These are phyloP conservation scores for Mediolabrus comicus DNA, from an alignment of 108 stramenopile genomes.

Conservation along the genomic window DNA sequence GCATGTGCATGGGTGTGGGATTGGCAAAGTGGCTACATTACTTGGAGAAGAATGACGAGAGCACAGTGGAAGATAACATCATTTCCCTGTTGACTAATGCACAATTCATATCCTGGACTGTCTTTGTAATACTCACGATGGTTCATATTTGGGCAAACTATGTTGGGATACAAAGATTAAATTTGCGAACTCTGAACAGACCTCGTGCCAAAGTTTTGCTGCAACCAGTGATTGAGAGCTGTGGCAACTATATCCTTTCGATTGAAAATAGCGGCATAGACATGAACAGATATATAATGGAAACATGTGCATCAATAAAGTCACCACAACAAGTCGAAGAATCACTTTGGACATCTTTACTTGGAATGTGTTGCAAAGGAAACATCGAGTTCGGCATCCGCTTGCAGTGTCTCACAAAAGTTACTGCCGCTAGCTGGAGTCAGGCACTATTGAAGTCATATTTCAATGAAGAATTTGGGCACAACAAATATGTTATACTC, in stretches of 20 bases:
- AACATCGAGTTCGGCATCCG: conserved; percentile 35
- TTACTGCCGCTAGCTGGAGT: neutral
- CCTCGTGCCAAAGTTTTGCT: conserved; percentile 27
- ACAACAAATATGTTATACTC: conserved; percentile 17
- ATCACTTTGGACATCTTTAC: conserved; percentile 36
- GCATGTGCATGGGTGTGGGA: conserved; percentile 79
- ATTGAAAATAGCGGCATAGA: neutral
- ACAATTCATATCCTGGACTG: conserved; percentile 60
- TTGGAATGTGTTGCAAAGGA: conserved; percentile 18
- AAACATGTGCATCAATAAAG: neutral
- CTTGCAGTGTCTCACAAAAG: conserved; percentile 10
- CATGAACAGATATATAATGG: neutral
- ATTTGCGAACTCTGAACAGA: conserved; percentile 80
- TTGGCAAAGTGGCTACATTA: conserved; percentile 53
- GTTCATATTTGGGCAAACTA: conserved; percentile 95
- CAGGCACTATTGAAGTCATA: neutral
- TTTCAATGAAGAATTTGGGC: conserved; percentile 8
- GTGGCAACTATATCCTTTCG: conserved; percentile 13
- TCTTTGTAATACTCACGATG: conserved; percentile 78
- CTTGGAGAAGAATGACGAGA: conserved; percentile 36
- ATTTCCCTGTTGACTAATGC: conserved; percentile 9
- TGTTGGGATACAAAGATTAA: conserved; percentile 74
- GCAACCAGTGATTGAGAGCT: conserved; percentile 22
- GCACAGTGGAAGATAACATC: neutral
- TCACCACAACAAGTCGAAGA: conserved; percentile 37